Conservation (phyloP, 805 yeast species). For the Candida palmyrensis region DNA sequence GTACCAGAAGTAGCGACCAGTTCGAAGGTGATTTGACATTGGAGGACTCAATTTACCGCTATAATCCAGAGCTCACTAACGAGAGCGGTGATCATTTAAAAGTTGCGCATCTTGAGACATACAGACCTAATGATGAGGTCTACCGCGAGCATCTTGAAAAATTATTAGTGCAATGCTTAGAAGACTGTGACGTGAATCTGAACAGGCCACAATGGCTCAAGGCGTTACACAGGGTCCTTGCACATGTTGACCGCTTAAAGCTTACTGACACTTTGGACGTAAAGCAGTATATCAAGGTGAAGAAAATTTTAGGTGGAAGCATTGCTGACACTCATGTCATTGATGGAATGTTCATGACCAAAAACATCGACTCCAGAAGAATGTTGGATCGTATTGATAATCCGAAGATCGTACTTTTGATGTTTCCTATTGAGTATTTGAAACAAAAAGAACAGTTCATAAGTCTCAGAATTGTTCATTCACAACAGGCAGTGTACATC, state of each 20-base stretch:
- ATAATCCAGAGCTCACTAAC: background rate
- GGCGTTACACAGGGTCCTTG: conserved; percentile 46
- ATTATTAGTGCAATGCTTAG: conserved; percentile 53
- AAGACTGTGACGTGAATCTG: conserved; percentile 50
- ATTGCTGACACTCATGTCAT: conserved; percentile 56
- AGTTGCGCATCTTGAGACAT: conserved; percentile 2
- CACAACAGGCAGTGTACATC: conserved; percentile 84
- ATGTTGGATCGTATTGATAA: conserved; percentile 63
- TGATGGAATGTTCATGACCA: conserved; percentile 82
- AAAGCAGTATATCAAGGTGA: conserved; percentile 83
- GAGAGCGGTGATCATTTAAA: background rate
- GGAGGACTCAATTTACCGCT: background rate
- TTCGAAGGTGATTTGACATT: background rate
- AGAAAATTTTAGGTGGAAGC: conserved; percentile 73
- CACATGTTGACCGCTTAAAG: conserved; percentile 53
- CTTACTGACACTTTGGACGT: conserved; percentile 77
- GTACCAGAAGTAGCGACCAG: background rate
- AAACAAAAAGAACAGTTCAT: conserved; percentile 74
- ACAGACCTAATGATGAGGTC: conserved; percentile 7
- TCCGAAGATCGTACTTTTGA: conserved; percentile 76
- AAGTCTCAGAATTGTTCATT: conserved; percentile 75
- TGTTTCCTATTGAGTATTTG: conserved; percentile 85
- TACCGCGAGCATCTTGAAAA: conserved; percentile 43
- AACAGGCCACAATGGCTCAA: conserved; percentile 54
- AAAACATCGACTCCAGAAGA: conserved; percentile 68